These are phyloP conservation scores for Fusarium protoensiforme DNA, from an alignment of 2,329 filamentous ascomycete species.

Conservation along the genomic window DNA sequence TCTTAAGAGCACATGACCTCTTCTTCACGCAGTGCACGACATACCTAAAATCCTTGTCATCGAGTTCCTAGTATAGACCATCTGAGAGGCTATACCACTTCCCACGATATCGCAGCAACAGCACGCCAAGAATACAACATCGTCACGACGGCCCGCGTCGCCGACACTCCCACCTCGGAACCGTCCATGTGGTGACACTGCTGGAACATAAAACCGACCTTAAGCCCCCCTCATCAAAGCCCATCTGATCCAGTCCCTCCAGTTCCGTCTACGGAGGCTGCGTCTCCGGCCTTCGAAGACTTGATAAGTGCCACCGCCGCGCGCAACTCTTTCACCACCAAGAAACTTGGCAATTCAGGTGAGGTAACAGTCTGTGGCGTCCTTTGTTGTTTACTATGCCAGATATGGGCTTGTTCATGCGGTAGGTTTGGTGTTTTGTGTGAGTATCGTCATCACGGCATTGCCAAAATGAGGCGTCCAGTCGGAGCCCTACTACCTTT, in stretches of 20 bases:
- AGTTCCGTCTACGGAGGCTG: slow-evolving; percentile 64
- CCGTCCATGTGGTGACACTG: slow-evolving; percentile 65
- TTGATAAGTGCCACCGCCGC: slow-evolving; percentile 43
- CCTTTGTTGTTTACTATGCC: slow-evolving; percentile 51
- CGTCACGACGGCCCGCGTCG: slow-evolving; percentile 58
- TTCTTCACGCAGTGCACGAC: background rate
- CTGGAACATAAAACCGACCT: slow-evolving; percentile 57
- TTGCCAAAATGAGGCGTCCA: background rate
- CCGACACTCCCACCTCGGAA: slow-evolving; percentile 62
- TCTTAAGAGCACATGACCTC: background rate
- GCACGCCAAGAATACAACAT: slow-evolving; percentile 55
- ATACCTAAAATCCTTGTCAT: background rate
- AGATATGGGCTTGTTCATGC: slow-evolving; percentile 53
- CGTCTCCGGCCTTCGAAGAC: slow-evolving; percentile 56
- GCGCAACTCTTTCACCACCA: slow-evolving; percentile 42
- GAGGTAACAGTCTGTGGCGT: slow-evolving; percentile 42
- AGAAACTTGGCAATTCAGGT: slow-evolving; percentile 47
- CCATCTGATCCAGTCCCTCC: slow-evolving; percentile 62
- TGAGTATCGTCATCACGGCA: slow-evolving; percentile 35
- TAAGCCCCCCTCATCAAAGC: slow-evolving; percentile 58
- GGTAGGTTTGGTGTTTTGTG: slow-evolving; percentile 55
- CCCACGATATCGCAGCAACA: slow-evolving; percentile 54
- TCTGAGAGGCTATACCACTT: slow-evolving; percentile 46
- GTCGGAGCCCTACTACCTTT: background rate
- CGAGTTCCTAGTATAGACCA: background rate